phyloP scores from a whole-genome alignment of 306 rosid genomes.

The Gastrolobium bilobum region DNA sequence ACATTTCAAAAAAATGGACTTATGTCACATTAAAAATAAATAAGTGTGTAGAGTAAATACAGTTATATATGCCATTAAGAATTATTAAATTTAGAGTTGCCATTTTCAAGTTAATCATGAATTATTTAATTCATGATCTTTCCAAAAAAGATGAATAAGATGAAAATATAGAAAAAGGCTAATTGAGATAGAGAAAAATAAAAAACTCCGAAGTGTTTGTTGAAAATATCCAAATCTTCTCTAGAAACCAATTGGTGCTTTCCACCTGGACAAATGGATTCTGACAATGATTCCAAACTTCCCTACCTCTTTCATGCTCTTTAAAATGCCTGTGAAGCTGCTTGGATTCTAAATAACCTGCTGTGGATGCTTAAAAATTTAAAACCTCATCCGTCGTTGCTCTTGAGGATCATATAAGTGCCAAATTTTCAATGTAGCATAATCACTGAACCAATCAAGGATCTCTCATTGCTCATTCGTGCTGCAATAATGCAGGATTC shows the following conservation, averaged over 20 bases:
- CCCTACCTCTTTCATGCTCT: constrained; percentile 59
- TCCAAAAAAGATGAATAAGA: constrained; percentile 25
- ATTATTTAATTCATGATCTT: constrained; percentile 7
- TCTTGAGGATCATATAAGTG: constrained; percentile 64
- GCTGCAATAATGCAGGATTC: too few relatives aligned
- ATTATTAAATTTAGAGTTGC: not conserved
- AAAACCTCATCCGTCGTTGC: constrained; percentile 60
- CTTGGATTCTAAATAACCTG: constrained; percentile 57
- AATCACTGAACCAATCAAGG: constrained; percentile 55
- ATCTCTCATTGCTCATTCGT: constrained; percentile 68
- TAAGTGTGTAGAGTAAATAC: too few relatives aligned
- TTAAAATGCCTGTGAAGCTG: constrained; percentile 61
- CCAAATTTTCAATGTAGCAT: constrained; percentile 58
- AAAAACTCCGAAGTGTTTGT: constrained; percentile 49
- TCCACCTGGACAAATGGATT: constrained; percentile 54
- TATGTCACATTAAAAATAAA: too few relatives aligned
- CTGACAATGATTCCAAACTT: constrained; percentile 53
- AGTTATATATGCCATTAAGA: too few relatives aligned
- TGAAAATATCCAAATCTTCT: constrained; percentile 58
- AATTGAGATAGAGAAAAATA: not conserved
- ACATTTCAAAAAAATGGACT: too few relatives aligned
- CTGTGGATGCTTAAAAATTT: constrained; percentile 52
- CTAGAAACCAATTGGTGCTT: constrained; percentile 56
- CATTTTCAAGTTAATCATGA: constrained; percentile 10
- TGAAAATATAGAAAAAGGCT: not conserved